Evolutionary conservation across 2,329 filamentous ascomycete genomes (phyloP).

Genomic region (Aquanectria penicillioides): DNA sequence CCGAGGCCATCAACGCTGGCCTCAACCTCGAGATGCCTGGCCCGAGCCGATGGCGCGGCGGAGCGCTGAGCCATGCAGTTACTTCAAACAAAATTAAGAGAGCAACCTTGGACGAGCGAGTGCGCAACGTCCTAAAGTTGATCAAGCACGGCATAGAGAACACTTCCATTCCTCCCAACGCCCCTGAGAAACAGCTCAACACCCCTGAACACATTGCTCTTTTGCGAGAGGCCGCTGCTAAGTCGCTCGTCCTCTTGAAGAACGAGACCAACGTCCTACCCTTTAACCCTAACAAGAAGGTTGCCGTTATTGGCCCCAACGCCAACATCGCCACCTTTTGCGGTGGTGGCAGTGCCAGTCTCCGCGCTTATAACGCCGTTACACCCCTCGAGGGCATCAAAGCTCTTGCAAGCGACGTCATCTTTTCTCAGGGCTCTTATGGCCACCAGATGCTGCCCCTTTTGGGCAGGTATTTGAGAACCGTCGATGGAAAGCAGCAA

Average conservation of each 20-base stretch:
- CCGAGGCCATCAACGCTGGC: slow-evolving; percentile 43
- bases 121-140: slow-evolving; percentile 45
- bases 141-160: slow-evolving; percentile 37
- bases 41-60: slow-evolving; percentile 42
- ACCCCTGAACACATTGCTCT: slow-evolving; percentile 39
- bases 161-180: slow-evolving; percentile 21
- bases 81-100: slow-evolving; percentile 42
- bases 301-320: slow-evolving; percentile 65
- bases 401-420: slow-evolving; percentile 29
- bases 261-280: slow-evolving; percentile 22
- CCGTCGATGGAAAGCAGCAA: slow-evolving; percentile 27
- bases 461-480: slow-evolving; percentile 37
- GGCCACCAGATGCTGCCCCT: slow-evolving; percentile 47
- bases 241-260: slow-evolving; percentile 65
- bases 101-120: slow-evolving; percentile 40
- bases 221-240: slow-evolving; percentile 56
- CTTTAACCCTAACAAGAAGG: slow-evolving; percentile 19
- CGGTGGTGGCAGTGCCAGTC: slow-evolving; percentile 46
- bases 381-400: slow-evolving; percentile 45
- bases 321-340: slow-evolving; percentile 50
- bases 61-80: slow-evolving; percentile 36
- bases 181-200: slow-evolving; percentile 28
- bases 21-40: slow-evolving; percentile 51
- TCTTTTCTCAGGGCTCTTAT: slow-evolving; percentile 42
- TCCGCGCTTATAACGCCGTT: slow-evolving; percentile 45